Evolutionary conservation across 352 stramenopile genomes (phyloP), one percentile per base, ranked within the genome.

Genomic region (Peronospora belbahrii): DNA sequence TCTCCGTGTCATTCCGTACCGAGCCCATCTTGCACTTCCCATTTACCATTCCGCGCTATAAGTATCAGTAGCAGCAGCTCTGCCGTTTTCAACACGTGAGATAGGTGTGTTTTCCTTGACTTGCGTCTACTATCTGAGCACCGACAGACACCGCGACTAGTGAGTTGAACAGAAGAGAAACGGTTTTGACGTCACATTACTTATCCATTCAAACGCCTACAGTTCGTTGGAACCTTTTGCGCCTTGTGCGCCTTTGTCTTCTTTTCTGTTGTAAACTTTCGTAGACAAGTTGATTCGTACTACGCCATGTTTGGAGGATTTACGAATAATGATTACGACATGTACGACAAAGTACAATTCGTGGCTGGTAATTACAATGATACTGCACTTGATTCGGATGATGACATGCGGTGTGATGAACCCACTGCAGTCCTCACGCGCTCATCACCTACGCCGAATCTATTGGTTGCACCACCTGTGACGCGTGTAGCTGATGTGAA

Each of bases 381-480:
- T 38, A 40, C 31, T 39, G 37, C 32, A 6, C 37, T 42, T 18
- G 74, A 76, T 52, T 59, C 78, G 20, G 73, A 85, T 27, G 75
- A 87, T 39, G 67, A 75, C 22, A 61, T 77, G 45, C 41, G 81
- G 31, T 62, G 62, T 24, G 59, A 62, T 34, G 56, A 65, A 25
- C 42, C 48, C 37, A 69, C 72, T 40, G 56, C 63, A 6, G 56
- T 74, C 25, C 44, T 65, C 17, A 83, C 59, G 38, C 76, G 76
- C 36, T 88, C 76, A n/a, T 82, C 76, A 14, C 63, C 71, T 22
- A 59, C 63, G 42, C 63, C 63, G 24, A 55, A 68, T 28, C 45
- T 72, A 19, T 34, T 62, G 42, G 55, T 44, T 8, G 50, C 66
- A 27, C 52, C 45, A 9, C 49, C 63, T 11, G 50, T 63, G 14